Percentiles rank a stretch among this genome's conserved stretches.
Conservation (phyloP, 164 flowering plant species). For the Berberis thunbergii region DNA sequence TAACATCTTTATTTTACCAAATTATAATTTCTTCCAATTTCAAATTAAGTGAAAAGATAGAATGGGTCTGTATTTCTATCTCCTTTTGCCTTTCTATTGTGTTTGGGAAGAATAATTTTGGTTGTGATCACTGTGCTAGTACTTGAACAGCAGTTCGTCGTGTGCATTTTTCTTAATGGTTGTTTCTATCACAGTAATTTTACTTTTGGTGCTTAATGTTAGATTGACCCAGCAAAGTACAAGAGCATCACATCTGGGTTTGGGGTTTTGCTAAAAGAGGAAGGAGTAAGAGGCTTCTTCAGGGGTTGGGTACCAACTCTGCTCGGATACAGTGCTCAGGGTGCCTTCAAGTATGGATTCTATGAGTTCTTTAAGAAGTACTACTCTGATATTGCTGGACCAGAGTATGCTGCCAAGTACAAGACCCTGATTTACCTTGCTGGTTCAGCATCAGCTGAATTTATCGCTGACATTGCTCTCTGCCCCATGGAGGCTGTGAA, state of each 20-base stretch:
- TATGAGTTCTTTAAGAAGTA: constrained; percentile 79
- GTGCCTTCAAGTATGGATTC: constrained; percentile 81
- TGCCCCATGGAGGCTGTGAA: constrained; percentile 84
- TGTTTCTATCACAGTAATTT: not conserved
- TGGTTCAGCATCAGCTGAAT: constrained; percentile 82
- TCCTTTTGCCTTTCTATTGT: no score
- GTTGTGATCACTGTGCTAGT: not conserved
- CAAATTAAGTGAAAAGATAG: not conserved
- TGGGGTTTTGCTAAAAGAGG: constrained; percentile 62
- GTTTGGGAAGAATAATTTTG: not conserved
- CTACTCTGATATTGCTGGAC: constrained; percentile 75
- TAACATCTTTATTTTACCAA: no score
- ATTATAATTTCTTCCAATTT: not conserved
- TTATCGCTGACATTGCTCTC: constrained; percentile 74
- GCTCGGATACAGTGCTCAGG: constrained; percentile 79
- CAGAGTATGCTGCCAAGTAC: constrained; percentile 65
- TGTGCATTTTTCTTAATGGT: no score
- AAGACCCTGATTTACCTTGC: constrained; percentile 79
- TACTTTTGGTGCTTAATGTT: not conserved
- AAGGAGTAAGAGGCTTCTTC: constrained; percentile 63
- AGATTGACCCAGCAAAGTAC: constrained; percentile 78
- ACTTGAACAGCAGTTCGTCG: not conserved
- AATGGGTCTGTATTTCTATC: not conserved
- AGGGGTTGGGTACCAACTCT: constrained; percentile 86
- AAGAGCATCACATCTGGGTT: constrained; percentile 73